Base-by-base conservation (phyloP, 1,284 basidiomycete genomes). In the Ceratobasidium papillatum region DNA sequence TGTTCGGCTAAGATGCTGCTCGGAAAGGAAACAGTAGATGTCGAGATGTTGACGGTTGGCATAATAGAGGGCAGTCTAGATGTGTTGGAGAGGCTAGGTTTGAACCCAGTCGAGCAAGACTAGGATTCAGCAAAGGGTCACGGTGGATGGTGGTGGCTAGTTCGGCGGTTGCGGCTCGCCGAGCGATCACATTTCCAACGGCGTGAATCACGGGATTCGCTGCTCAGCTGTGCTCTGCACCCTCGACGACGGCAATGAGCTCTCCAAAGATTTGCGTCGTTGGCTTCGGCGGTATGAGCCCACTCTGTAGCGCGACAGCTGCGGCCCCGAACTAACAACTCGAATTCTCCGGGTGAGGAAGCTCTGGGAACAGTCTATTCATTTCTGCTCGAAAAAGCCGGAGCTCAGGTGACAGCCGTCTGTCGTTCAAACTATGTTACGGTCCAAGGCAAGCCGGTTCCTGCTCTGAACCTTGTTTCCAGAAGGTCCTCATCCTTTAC, bases 351-450 rank as follows among this genome's bases (percentile, higher is more conserved):
- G 22, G n/a, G 25, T 7, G 49, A 14, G 1, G 27, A 58, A 82
- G 82, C 81, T 7, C 80, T 83, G 51, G 82, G 82, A 2, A 79
- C 81, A 12, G 47, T 82, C 12, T 83, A 83, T 75, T 80, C 79
- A 7, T 82, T 78, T 47, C 80, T 80, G 9, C 75, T 83, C 0
- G 78, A 82, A 45, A 78, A 77, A 51, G 80, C 80, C 0, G 76
- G 76, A 30, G 81, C 76, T 8, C 75, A 79, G 58, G 77, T 82
- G 12, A 83, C 82, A 4, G 81, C 80, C 0, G 81, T 83, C 0
- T 83, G 82, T 75, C 77, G 82, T 80, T 84, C 83, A 0, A 83
- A 82, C 77, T 82, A 80, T 74, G 73, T 77, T 7, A 74, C 78
- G 12, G 59, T 83, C 7, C 77, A 75, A 77, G 79, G 82, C 82